phyloP scores from a whole-genome alignment of 768 basidiomycete species.

The Mycena belliarum region DNA sequence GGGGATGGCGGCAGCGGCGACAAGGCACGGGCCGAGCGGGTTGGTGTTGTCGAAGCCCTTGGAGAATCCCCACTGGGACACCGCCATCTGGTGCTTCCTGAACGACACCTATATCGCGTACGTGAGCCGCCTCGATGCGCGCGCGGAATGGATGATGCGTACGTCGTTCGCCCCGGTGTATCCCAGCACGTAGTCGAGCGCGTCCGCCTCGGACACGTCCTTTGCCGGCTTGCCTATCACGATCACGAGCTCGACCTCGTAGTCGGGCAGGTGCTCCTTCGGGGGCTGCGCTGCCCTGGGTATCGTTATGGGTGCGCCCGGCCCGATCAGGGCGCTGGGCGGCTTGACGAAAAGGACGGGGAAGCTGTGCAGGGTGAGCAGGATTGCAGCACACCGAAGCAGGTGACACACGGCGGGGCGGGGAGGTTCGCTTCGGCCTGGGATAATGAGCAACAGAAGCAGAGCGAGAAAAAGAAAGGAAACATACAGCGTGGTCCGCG shows the following conservation, averaged over 20 bases:
- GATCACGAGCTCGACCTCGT: constrained; percentile 79
- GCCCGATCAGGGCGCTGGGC: constrained; percentile 66
- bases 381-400: background rate
- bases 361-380: constrained; percentile 38
- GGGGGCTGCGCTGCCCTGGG: constrained; percentile 71
- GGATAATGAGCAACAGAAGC: background rate
- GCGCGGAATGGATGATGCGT: too few relatives aligned
- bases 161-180: constrained; percentile 82
- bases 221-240: constrained; percentile 83
- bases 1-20: constrained; percentile 60
- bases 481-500: constrained; percentile 73
- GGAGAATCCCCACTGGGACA: constrained; percentile 86
- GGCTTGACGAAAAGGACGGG: constrained; percentile 85
- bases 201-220: constrained; percentile 77
- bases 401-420: constrained; percentile 54
- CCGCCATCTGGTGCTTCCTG: constrained; percentile 77
- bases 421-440: constrained; percentile 69
- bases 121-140: background rate
- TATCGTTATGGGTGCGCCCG: constrained; percentile 62
- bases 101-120: constrained; percentile 56
- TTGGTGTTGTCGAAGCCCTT: constrained; percentile 81
- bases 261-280: constrained; percentile 72
- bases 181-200: constrained; percentile 82
- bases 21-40: constrained; percentile 82
- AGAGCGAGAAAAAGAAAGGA: background rate